phyloP scores from a whole-genome alignment of 192 early-diverging fungal genomes.

The Chytriomyces hyalinus region DNA sequence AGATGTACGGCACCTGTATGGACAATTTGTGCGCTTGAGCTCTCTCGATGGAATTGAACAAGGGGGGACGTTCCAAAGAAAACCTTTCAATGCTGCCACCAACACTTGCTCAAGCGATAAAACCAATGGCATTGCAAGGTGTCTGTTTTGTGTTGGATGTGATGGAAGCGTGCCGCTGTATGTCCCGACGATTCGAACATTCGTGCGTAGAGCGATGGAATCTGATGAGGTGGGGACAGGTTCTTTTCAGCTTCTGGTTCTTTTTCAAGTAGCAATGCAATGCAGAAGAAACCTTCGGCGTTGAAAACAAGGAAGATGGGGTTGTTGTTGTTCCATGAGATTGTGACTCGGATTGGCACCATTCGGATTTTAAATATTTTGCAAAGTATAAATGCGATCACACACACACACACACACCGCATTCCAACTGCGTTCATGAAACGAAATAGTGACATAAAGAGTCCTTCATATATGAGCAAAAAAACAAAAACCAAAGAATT shows the following conservation, averaged over 20 bases:
- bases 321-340: no score
- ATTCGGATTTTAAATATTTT: no score
- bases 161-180: conserved; percentile 8
- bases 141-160: conserved; percentile 13
- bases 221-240: neutral
- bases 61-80: neutral
- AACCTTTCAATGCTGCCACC: neutral
- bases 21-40: neutral
- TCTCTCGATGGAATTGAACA: neutral
- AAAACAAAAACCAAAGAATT: no score
- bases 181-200: neutral
- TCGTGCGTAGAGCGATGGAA: conserved; percentile 7
- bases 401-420: no score
- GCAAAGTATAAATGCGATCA: no score
- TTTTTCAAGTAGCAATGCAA: neutral
- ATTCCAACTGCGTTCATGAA: no score
- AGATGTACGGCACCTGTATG: neutral
- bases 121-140: neutral
- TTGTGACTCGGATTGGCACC: no score
- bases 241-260: neutral
- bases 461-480: no score
- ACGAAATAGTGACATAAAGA: no score
- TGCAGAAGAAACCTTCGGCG: neutral
- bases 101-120: conserved; percentile 1
- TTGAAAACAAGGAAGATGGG: conserved; percentile 5